Percentiles rank a stretch among this genome's conserved stretches.
These are phyloP conservation scores for grape (Vitis vinifera) DNA, from an alignment of 164 flowering plant species.

Conservation along the genomic window DNA sequence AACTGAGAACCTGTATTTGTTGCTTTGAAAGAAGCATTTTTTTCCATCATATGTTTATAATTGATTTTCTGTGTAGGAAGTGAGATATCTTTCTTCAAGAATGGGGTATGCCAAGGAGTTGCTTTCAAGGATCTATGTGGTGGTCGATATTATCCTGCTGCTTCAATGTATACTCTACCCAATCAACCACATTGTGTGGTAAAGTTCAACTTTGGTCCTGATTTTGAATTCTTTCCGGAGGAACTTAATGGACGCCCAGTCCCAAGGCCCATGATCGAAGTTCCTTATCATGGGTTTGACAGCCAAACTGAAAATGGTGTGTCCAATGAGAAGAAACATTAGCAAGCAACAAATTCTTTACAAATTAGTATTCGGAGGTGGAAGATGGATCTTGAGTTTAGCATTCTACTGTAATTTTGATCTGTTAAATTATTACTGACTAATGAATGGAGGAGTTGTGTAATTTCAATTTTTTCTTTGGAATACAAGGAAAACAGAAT, in stretches of 20 bases:
- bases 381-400: slow-evolving; percentile 5
- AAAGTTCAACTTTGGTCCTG: slow-evolving; percentile 96
- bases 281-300: slow-evolving; percentile 78
- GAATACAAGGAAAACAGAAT: background rate
- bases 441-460: slow-evolving; percentile 1
- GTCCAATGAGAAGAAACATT: slow-evolving; percentile 32
- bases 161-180: slow-evolving; percentile 95
- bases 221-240: slow-evolving; percentile 78
- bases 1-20: too few relatives aligned
- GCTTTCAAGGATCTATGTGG: slow-evolving; percentile 85
- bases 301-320: slow-evolving; percentile 57
- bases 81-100: slow-evolving; percentile 88
- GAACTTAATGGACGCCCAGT: slow-evolving; percentile 66
- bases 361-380: background rate
- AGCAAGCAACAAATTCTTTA: too few relatives aligned
- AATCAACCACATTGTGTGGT: slow-evolving; percentile 85
- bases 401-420: slow-evolving; percentile 15
- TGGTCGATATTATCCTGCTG: slow-evolving; percentile 93
- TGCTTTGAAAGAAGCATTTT: too few relatives aligned
- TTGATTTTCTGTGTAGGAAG: slow-evolving; percentile 61
- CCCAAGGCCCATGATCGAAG: slow-evolving; percentile 87
- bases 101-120: slow-evolving; percentile 87
- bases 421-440: slow-evolving; percentile 1
- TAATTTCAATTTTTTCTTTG: slow-evolving; percentile 5
- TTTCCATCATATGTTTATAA: background rate